phyloP scores from a whole-genome alignment of 176 grass and related monocot genomes.

The Eragrostis nindensis region DNA sequence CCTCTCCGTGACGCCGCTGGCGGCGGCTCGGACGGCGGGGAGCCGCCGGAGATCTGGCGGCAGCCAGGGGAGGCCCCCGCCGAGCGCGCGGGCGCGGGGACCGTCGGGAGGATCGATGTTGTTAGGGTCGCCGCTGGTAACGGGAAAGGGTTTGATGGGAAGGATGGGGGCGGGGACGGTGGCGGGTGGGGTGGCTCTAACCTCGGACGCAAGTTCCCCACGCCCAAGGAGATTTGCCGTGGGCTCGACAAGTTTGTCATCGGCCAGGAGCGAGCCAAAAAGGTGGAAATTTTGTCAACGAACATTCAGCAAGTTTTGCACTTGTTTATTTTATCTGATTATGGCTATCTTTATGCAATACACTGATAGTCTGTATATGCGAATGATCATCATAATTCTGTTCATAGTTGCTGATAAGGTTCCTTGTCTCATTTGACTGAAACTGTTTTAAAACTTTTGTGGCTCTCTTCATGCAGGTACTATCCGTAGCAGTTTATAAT shows the following conservation, averaged over 20 bases:
- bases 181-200: constrained; percentile 55
- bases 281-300: constrained; percentile 39
- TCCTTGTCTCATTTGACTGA: neutral
- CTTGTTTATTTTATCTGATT: neutral
- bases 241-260: constrained; percentile 74
- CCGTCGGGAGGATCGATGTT: constrained; percentile 52
- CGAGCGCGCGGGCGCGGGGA: neutral
- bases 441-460: neutral
- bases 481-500: constrained; percentile 79
- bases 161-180: constrained; percentile 20
- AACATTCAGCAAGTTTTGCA: neutral
- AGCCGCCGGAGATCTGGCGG: constrained; percentile 70
- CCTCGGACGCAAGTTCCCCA: constrained; percentile 53
- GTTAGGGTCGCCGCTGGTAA: constrained; percentile 48
- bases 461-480: constrained; percentile 44
- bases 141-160: constrained; percentile 42
- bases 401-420: neutral
- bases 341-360: neutral
- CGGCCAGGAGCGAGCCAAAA: constrained; percentile 70
- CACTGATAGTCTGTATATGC: neutral
- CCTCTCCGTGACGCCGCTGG: neutral
- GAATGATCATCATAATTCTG: neutral
- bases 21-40: constrained; percentile 31
- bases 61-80: constrained; percentile 49
- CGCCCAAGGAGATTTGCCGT: constrained; percentile 62